Evolutionary conservation across 164 flowering plant genomes (phyloP), one percentile per base, ranked within the genome.

Genomic region (Cinnamomum chago): DNA sequence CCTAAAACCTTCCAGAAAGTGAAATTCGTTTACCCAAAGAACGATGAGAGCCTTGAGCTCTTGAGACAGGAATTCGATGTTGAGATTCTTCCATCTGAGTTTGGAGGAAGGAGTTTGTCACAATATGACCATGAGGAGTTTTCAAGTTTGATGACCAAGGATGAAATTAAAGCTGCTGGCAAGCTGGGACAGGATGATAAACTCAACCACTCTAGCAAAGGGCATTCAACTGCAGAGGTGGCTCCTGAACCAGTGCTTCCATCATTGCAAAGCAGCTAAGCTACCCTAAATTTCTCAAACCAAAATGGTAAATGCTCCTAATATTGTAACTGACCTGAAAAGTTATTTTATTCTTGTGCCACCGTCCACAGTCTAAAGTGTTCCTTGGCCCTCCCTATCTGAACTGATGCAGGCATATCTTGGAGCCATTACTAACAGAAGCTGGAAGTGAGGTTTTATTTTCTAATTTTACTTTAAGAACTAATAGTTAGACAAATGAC

Each of bases 11-110:
- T 88, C 75, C 89, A 87, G 77, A 92, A 92, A 86, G 97, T 92
- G 78, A 94, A 90, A 76, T 94, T 92, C 65, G 91, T 94, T 23
- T 91, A 94, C 79, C 95, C 97, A 2, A 90, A 91, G 77, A 88
- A 91, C 18, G 84, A 86, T 75, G 92, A 87, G 0, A 92, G 98
- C 47, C 88, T 87, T 23, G 97, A 89, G 81, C 86, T 91, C 27
- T 92, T 94, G 93, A 86, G 73, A 30, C 82, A 90, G 58, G 83
- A 76, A 76, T 94, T 94, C 47, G 95, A 94, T 30, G 82, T 85
- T 77, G 93, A 92, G 66, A 90, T 89, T 78, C 97, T 94, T 50
- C 98, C 98, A 23, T 79, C 85, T 0, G 96, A 87, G 64, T 86
- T 94, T 51, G 98, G 98, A 14, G 98, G 98, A 67, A 80, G 80